phyloP scores from a whole-genome alignment of 306 rosid genomes.

The Arachis stenosperma region DNA sequence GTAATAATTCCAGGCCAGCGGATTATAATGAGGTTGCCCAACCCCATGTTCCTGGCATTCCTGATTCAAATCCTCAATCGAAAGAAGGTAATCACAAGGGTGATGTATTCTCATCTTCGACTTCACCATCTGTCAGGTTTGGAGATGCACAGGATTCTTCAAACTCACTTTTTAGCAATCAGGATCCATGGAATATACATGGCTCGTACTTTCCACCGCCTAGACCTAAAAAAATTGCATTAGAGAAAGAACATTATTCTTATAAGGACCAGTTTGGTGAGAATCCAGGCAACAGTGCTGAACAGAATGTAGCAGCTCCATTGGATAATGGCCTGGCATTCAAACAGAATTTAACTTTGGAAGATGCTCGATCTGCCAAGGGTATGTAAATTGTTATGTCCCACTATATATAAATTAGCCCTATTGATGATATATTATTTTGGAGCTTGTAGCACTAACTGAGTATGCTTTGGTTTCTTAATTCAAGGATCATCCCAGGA shows the following conservation, averaged over 20 bases:
- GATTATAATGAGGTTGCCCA: conserved; percentile 64
- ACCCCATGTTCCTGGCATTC: conserved; percentile 60
- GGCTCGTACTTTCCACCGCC: conserved; percentile 77
- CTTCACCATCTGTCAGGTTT: conserved; percentile 45
- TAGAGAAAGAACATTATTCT: conserved; percentile 55
- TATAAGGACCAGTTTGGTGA: conserved; percentile 58
- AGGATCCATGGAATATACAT: conserved; percentile 86
- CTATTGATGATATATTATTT: conserved; percentile 26
- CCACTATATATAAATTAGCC: conserved; percentile 12
- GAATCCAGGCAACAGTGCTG: conserved; percentile 50
- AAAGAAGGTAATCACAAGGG: conserved; percentile 54
- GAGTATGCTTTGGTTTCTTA: conserved; percentile 36
- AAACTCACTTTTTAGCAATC: conserved; percentile 86
- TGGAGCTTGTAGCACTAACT: conserved; percentile 21
- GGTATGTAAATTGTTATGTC: conserved; percentile 47
- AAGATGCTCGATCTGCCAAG: conserved; percentile 55
- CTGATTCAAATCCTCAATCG: conserved; percentile 57
- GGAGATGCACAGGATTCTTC: conserved; percentile 67
- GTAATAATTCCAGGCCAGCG: conserved; percentile 51
- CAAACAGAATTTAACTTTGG: conserved; percentile 56
- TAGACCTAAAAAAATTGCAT: conserved; percentile 58
- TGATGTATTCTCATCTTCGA: conserved; percentile 44
- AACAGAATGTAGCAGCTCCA: conserved; percentile 50
- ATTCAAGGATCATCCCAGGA: conserved; percentile 65
- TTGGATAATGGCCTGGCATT: conserved; percentile 54